Evolutionary conservation across 352 stramenopile genomes (phyloP).

Genomic region (Globisporangium sylvaticum): DNA sequence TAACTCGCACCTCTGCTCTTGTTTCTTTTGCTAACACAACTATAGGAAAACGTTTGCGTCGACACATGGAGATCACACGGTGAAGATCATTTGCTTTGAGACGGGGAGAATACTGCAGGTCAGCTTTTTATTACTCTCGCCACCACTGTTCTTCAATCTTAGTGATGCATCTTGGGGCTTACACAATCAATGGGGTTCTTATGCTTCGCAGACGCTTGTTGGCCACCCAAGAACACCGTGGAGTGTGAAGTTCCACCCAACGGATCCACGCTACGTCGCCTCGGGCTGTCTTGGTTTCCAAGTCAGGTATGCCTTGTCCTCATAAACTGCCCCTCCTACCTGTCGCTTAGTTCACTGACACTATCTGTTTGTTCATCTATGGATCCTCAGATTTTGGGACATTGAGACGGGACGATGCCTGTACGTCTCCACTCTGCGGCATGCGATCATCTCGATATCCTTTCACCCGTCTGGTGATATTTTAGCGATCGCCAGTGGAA

Average conservation of each 20-base stretch:
- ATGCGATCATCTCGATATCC: slow-evolving; percentile 95
- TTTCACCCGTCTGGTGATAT: slow-evolving; percentile 95
- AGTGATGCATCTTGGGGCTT: background rate
- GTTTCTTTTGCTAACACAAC: background rate
- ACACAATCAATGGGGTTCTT: background rate
- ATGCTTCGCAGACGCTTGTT: slow-evolving; percentile 61
- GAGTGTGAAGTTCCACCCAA: slow-evolving; percentile 98
- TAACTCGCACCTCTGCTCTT: slow-evolving; percentile 1
- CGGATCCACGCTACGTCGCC: slow-evolving; percentile 90
- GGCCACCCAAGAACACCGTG: slow-evolving; percentile 89
- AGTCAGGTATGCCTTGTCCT: slow-evolving; percentile 60
- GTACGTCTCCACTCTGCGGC: slow-evolving; percentile 91
- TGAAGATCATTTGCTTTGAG: slow-evolving; percentile 96
- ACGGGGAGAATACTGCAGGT: slow-evolving; percentile 85
- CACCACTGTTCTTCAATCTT: background rate
- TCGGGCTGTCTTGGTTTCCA: slow-evolving; percentile 97
- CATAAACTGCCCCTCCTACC: background rate
- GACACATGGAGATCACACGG: slow-evolving; percentile 97
- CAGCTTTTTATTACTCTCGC: background rate
- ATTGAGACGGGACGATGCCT: slow-evolving; percentile 89
- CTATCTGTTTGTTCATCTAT: background rate
- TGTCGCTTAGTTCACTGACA: background rate
- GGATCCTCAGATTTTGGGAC: slow-evolving; percentile 69
- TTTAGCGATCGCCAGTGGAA: slow-evolving; percentile 93
- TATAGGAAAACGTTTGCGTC: slow-evolving; percentile 91